Evolutionary conservation across 257 asterid species (phyloP), one percentile per base, ranked within the genome.

Genomic region (Solanum lignicaule): DNA sequence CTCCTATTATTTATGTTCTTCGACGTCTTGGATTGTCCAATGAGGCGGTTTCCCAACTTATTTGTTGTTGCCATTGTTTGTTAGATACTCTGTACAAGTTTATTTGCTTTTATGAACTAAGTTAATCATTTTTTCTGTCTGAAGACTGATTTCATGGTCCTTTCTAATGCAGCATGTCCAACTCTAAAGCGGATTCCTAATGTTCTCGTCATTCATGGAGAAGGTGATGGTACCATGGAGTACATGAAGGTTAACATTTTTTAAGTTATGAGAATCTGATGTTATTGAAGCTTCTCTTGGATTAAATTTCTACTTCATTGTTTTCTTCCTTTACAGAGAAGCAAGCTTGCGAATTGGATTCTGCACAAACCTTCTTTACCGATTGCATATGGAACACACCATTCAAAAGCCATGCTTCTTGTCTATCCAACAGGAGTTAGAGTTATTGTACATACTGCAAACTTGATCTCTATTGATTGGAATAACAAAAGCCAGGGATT

Each of bases 301-400:
- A 23, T 90, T 86, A 88, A 39, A 36, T 65, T 90, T 89, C 69
- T 29, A 43, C 87, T 71, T 88, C 18, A 83, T 91, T 86, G 32
- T 87, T 89, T 88, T 83, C 87, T 88, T 83, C 88, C 89, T 91
- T 82, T 90, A 89, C 90, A 97, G 99, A 96, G 94, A 93, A 95
- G 89, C 65, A 96, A 93, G 90, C 95, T 91, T 86, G 91, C 94
- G 11, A 90, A 92, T 89, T 97, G 99, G 99, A 89, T 94, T 89
- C 95, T 97, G 83, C 99, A 97, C 93, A 97, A 97, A 91, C 99
- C 99, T 89, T 95, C 98, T 41, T 90, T 97, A 90, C 99, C 99
- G 27, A 97, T 97, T 86, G 93, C 99, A n/a, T 95, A 93, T 83
- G 99, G 99, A 86, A 95, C 99, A 32, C 98, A 97, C 91, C 99